Evolutionary conservation across 306 rosid species (phyloP), one percentile per base, ranked within the genome.

Genomic region (Arachis stenosperma): DNA sequence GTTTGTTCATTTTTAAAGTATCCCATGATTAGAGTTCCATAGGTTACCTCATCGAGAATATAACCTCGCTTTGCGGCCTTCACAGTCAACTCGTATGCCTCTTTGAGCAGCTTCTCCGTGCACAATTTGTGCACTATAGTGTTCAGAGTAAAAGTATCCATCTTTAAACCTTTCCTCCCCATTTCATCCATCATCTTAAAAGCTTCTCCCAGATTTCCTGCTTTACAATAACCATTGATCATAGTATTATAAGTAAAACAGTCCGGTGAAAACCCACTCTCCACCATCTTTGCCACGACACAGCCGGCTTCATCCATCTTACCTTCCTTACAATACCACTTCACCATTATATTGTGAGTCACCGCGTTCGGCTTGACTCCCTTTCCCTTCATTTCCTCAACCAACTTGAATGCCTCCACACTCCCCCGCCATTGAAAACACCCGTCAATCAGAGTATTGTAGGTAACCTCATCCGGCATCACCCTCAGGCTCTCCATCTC

Each of bases 251-350:
- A 93, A 42, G 97, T 89, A 74, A 85, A 77, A 77, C 81, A 75
- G 80, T 84, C 85, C 1, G 94, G 96, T 61, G 90, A 81, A 84
- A 86, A 56, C 64, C 92, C 98, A 70, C 66, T 78, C 59, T 86
- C 89, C 63, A 76, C 88, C 96, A 93, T 93, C 60, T 86, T 85
- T 48, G 27, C 53, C 6, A 85, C 30, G 13, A 27, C 54, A 15
- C 75, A 46, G 29, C 73, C 76, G 0, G 98, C 97, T 70, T 89
- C 94, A 67, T 83, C 82, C 69, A 84, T 75, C 77, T 69, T 89
- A 46, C 94, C 96, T 84, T 93, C 90, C 88, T 84, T 89, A 71
- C 89, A 86, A 37, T 71, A 85, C 98, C 98, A 91, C 86, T 93
- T 93, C 42, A 91, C 47, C 81, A 84, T 78, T 85, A 89, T 82